Percentiles rank a stretch among this genome's conserved stretches.
Evolutionary conservation across 1,139 yeast genomes (phyloP).

Genomic region (Blastobotrys ciferrii): DNA sequence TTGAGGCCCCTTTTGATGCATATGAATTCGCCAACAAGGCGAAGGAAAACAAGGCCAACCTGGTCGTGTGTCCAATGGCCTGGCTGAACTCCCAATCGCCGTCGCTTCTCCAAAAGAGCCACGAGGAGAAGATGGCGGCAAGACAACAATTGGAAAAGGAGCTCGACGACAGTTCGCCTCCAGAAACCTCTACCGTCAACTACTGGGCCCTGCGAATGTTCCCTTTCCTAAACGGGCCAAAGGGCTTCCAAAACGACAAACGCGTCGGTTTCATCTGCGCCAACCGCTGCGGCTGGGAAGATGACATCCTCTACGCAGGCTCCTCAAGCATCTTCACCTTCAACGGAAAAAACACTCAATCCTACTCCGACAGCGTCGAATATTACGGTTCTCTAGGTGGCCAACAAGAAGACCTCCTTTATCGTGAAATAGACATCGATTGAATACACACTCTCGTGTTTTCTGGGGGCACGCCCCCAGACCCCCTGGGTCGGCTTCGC

Average conservation of each 20-base stretch:
- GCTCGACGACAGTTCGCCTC: slow-evolving; percentile 19
- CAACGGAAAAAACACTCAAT: slow-evolving; percentile 15
- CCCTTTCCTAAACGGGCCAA: slow-evolving; percentile 48
- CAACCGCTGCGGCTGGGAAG: slow-evolving; percentile 76
- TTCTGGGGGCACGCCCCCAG: no score
- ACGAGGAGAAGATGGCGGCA: slow-evolving; percentile 20
- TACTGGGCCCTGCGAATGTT: slow-evolving; percentile 76
- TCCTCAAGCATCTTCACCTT: slow-evolving; percentile 42
- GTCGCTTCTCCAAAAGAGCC: slow-evolving; percentile 18
- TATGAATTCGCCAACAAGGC: slow-evolving; percentile 71
- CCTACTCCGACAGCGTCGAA: slow-evolving; percentile 12
- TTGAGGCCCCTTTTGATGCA: slow-evolving; percentile 69
- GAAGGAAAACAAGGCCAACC: slow-evolving; percentile 45
- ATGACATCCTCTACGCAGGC: slow-evolving; percentile 69
- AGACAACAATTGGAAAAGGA: slow-evolving; percentile 22
- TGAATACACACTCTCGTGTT: no score
- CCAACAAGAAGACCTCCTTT: slow-evolving; percentile 26
- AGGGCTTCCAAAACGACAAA: slow-evolving; percentile 21
- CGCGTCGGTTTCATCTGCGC: slow-evolving; percentile 49
- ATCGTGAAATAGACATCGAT: slow-evolving; percentile 18
- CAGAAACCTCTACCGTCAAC: slow-evolving; percentile 43
- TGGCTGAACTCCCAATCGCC: slow-evolving; percentile 62
- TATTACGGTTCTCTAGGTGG: slow-evolving; percentile 28
- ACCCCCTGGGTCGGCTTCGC: no score
- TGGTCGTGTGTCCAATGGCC: slow-evolving; percentile 80